phyloP scores from a whole-genome alignment of 208 protist genomes.

The Leishmania gerbilli region DNA sequence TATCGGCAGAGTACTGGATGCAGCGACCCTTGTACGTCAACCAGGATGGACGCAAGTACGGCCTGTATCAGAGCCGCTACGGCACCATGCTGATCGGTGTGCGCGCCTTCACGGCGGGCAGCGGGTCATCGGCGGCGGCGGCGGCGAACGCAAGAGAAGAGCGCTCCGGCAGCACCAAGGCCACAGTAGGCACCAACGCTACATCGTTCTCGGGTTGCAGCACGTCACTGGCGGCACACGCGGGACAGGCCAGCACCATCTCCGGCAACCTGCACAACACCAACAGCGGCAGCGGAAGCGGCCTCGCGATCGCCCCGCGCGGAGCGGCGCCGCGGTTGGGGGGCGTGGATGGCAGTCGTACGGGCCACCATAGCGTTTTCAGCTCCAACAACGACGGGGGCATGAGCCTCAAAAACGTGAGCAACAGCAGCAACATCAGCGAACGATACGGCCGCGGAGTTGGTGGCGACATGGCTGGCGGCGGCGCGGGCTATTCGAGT shows the following conservation, averaged over 20 bases:
- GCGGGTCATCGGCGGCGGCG: background rate
- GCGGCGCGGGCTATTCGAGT: background rate
- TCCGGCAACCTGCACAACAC: conserved; percentile 9
- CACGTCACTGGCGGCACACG: background rate
- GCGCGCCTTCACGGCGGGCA: conserved; percentile 29
- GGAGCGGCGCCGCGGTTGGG: background rate
- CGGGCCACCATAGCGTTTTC: background rate
- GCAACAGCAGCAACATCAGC: background rate
- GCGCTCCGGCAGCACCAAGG: background rate
- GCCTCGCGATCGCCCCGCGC: background rate
- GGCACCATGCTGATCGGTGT: conserved; percentile 82
- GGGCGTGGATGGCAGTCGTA: background rate
- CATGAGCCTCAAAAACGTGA: background rate
- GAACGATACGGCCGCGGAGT: background rate
- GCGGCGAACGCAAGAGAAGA: background rate
- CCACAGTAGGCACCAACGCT: background rate
- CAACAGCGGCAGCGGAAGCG: conserved; percentile 2
- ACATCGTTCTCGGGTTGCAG: background rate
- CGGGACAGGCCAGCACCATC: conserved; percentile 1
- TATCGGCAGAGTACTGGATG: conserved; percentile 45
- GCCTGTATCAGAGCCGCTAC: conserved; percentile 54
- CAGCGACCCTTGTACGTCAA: conserved; percentile 44
- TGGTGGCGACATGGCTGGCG: background rate
- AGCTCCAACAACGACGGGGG: background rate
- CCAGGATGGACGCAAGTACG: conserved; percentile 71